Evolutionary conservation across 2,329 filamentous ascomycete species (phyloP), one percentile per base, ranked within the genome.

Genomic region (Juglanconis sp.): DNA sequence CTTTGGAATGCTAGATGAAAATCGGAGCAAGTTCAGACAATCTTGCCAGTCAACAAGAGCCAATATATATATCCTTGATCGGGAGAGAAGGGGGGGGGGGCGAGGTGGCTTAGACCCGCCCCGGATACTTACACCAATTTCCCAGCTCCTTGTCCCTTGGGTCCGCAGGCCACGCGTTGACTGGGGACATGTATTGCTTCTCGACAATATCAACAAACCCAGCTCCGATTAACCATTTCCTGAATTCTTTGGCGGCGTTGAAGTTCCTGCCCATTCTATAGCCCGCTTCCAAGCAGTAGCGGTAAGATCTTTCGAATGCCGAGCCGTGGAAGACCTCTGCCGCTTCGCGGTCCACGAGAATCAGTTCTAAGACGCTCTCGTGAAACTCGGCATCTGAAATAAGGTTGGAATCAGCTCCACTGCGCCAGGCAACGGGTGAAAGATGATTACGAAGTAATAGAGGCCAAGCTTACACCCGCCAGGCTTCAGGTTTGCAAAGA

Each of bases 221-320:
- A 17, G 65, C 67, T 35, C 70, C 62, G 24, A 65, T 60, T 64
- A 72, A 58, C 63, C 68, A 66, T 42, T 59, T 57, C 34, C 68
- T 69, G 36, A 69, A 68, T 38, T 65, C 66, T 36, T 62, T 66
- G 8, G 69, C 73, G 50, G 76, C 66, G 42, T 73, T 63, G 53
- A 17, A 64, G 63, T 46, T 61, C 62, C 5, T 62, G 56, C 58
- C 64, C 50, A 46, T 71, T 0, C 65, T 65, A 0, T 72, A 72
- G 4, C 79, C 79, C 3, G 71, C 64, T 3, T 72, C 65, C 31
- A 81, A 68, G 42, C 79, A 73, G 9, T 42, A 38, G 4, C 30
- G 42, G 34, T 48, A 59, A 4, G 34, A 53, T 10, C 36, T 5
- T 13, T 44, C 15, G 5, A 58, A 40, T 15, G 56, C 49, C 49